These are phyloP conservation scores for Melaleuca alternifolia DNA, from an alignment of 345 rosid genomes.

Conservation along the genomic window DNA sequence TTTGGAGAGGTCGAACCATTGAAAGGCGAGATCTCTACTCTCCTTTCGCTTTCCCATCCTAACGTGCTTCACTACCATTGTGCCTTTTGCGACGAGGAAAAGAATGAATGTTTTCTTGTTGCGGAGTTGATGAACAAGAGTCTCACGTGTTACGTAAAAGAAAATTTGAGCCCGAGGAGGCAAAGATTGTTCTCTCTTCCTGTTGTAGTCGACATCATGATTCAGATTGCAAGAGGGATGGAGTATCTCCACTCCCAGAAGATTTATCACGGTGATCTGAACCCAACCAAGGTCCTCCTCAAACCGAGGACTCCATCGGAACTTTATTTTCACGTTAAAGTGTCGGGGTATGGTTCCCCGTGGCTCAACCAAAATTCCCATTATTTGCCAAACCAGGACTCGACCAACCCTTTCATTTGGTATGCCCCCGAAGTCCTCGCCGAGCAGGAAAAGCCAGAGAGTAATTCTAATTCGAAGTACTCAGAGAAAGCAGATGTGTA, in stretches of 20 bases:
- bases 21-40: slow-evolving; percentile 38
- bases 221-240: slow-evolving; percentile 91
- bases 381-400: slow-evolving; percentile 13
- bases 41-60: slow-evolving; percentile 77
- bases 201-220: slow-evolving; percentile 68
- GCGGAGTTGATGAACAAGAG: slow-evolving; percentile 85
- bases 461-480: slow-evolving; percentile 20
- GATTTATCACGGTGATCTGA: slow-evolving; percentile 63
- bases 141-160: slow-evolving; percentile 51
- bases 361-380: slow-evolving; percentile 20
- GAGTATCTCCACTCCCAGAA: slow-evolving; percentile 68
- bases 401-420: slow-evolving; percentile 53
- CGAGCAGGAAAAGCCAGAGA: slow-evolving; percentile 32
- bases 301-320: slow-evolving; percentile 52
- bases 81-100: slow-evolving; percentile 71
- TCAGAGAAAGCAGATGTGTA: slow-evolving; percentile 85
- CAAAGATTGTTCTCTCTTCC: slow-evolving; percentile 48
- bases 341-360: slow-evolving; percentile 57
- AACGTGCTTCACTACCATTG: slow-evolving; percentile 64
- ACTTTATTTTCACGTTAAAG: slow-evolving; percentile 68
- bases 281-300: slow-evolving; percentile 50
- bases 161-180: slow-evolving; percentile 57
- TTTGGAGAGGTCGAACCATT: slow-evolving; percentile 45
- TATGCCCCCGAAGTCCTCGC: slow-evolving; percentile 76
- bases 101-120: slow-evolving; percentile 58